Base-by-base conservation (phyloP, 2,329 filamentous ascomycete genomes). In the Pseudomassariella vexata region DNA sequence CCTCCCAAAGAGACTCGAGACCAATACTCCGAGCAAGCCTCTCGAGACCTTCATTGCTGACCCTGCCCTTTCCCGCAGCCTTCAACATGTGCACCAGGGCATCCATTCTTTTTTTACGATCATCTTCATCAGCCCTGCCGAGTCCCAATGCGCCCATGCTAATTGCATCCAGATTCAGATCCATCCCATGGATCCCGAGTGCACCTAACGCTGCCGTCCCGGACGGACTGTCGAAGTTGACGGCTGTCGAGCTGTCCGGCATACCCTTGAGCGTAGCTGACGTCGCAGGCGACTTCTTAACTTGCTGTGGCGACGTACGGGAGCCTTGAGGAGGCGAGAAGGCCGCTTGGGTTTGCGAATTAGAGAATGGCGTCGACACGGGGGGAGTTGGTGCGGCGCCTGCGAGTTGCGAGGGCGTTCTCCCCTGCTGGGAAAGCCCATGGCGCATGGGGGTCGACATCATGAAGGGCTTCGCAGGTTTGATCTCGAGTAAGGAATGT, bases 31-130 rank as follows among this genome's bases (percentile, higher is more conserved):
- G 73, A 7, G 78, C 81, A 19, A 90, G 61, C 33, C 82, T 70
- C 53, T 84, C 78, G n/a, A 92, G 65, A 3, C 82, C 82, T 19
- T 82, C 77, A 48, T 85, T 81, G 44, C 82, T 85, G 22, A 90
- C 77, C 24, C 79, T 62, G 4, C 82, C 82, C 40, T 75, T 74
- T 45, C 56, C 59, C 23, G 44, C 55, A 9, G 40, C 44, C 43
- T 64, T 64, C 7, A 78, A 48, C 10, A 68, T 59, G 5, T 60
- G 60, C 26, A 76, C 56, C 8, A 78, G 68, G 3, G 52, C 50
- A 34, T 76, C 69, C 29, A 77, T 52, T n/a, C 68, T 63, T 50
- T 69, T 74, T 12, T 69, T 55, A 31, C 66, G 67, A 41, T 77
- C 73, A 20, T 76, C 69, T 41, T 75, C 73, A 33, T 63, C 64